Base-by-base conservation (phyloP, 805 yeast species). In the Teunomyces gatunensis region DNA sequence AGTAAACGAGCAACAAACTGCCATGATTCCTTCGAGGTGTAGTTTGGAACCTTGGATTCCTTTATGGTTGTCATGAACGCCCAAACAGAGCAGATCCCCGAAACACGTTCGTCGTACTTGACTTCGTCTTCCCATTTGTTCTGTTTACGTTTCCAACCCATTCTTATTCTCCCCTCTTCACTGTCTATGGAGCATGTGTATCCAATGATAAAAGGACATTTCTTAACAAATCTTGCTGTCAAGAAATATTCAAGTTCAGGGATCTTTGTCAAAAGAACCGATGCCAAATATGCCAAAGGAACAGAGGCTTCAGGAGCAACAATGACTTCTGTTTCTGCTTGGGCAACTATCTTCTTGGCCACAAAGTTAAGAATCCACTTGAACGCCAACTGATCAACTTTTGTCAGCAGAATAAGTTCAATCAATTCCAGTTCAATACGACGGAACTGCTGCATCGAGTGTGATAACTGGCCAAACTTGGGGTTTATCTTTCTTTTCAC, bases 261-360 rank as follows among this genome's bases (percentile, higher is more conserved):
- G 41, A 70, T 72, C 21, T 61, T 36, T 6, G 75, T 60, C 56
- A 89, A 59, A 35, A 90, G 60, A 28, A 74, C 71, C 13, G 79
- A 59, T 0, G 92, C 71, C 29, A 92, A 65, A 56, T 77, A 78
- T 0, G 89, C 96, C 39, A 94, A 68, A 0, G 99, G 96, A 6
- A 87, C 58, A 0, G 97, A 87, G 3, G 90, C 81, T 37, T 80
- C 78, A 1, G 95, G 84, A 48, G 84, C 80, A 0, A 87, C 95
- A 12, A 86, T 76, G 6, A 89, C 91, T 65, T 94, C 99, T 1
- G 95, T 81, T 65, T 91, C 98, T 1, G 97, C 92, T 67, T 94
- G 99, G 23, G 86, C 81, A 1, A 94, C 88, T 1, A 91, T 69
- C 3, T 92, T 87, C 60, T 94, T 94, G 4, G 97, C 86, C 25